Evolutionary conservation across 2,329 filamentous ascomycete species (phyloP).

Genomic region (Neonectria punicea): DNA sequence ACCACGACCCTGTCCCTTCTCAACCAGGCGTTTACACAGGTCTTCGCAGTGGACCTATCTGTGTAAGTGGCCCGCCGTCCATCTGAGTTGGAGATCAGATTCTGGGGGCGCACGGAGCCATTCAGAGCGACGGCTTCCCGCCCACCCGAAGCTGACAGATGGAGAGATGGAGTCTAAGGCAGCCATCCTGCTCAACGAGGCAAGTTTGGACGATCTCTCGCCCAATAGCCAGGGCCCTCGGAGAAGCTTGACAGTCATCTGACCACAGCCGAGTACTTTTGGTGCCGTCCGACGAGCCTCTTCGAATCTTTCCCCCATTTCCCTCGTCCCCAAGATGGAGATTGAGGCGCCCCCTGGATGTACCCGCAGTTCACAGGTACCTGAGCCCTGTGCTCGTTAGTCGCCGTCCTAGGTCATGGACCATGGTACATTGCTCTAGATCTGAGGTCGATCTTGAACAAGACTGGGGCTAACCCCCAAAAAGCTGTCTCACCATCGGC

Average conservation of each 20-base stretch:
- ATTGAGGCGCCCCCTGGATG: conserved; percentile 12
- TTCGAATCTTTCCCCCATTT: conserved; percentile 9
- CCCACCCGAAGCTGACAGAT: conserved; percentile 25
- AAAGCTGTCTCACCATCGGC: conserved; percentile 29
- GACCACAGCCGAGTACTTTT: conserved; percentile 24
- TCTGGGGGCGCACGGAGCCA: conserved; percentile 13
- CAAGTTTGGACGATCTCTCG: conserved; percentile 4
- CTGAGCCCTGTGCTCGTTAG: conserved; percentile 5
- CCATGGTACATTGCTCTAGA: conserved; percentile 21
- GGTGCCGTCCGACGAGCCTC: conserved; percentile 14
- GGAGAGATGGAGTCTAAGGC: conserved; percentile 22
- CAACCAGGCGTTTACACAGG: neutral
- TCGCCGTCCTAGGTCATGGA: conserved; percentile 10
- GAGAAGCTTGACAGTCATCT: conserved; percentile 30
- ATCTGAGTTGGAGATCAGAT: conserved; percentile 11
- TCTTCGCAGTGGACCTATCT: neutral
- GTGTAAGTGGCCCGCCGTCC: conserved; percentile 15
- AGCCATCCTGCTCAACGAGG: conserved; percentile 12
- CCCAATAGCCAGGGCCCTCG: conserved; percentile 22
- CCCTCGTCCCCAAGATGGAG: conserved; percentile 20
- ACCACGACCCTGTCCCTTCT: neutral
- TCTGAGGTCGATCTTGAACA: conserved; percentile 33
- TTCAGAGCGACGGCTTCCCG: conserved; percentile 15
- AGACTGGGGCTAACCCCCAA: conserved; percentile 27
- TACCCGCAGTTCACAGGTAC: conserved; percentile 26